Conservation (phyloP, 2,329 filamentous ascomycete genomes). For the Cyphellophora attinorum region DNA sequence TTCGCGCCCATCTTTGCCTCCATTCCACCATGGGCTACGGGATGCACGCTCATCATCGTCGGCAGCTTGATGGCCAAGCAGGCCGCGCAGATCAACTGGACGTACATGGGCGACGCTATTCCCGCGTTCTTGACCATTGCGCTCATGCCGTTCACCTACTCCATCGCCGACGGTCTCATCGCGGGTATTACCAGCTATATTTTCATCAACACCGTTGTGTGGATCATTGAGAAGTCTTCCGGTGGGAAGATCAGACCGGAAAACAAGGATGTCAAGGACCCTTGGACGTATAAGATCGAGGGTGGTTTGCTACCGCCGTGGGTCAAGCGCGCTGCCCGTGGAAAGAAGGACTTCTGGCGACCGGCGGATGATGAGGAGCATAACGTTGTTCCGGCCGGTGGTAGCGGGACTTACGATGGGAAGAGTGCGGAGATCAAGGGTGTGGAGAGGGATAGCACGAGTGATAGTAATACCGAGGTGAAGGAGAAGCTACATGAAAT, state of each 20-base stretch:
- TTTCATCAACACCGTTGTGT: constrained; percentile 62
- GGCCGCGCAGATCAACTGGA: constrained; percentile 69
- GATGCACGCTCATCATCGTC: constrained; percentile 77
- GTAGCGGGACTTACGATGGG: constrained; percentile 7
- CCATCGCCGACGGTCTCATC: constrained; percentile 78
- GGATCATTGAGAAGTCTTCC: constrained; percentile 56
- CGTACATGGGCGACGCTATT: constrained; percentile 71
- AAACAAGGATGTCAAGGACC: constrained; percentile 68
- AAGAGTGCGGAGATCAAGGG: constrained; percentile 1
- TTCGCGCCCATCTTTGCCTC: constrained; percentile 86
- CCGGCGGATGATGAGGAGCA: constrained; percentile 23
- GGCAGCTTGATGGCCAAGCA: constrained; percentile 65
- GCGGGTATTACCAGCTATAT: constrained; percentile 67
- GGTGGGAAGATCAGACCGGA: constrained; percentile 62
- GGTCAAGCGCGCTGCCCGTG: constrained; percentile 52
- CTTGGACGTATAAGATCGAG: constrained; percentile 68
- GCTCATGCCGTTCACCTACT: constrained; percentile 85
- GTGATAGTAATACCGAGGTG: too few species aligned
- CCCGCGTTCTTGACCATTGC: constrained; percentile 77
- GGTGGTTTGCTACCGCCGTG: constrained; percentile 69
- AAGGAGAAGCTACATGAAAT: too few species aligned
- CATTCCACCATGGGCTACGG: constrained; percentile 82
- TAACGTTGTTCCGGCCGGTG: constrained; percentile 1
- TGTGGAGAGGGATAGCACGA: too few species aligned
- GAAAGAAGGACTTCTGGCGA: constrained; percentile 68